Percentiles rank a stretch among this genome's conserved stretches.
Evolutionary conservation across 1,284 basidiomycete genomes (phyloP).

Genomic region (Pyrrhoderma noxium): DNA sequence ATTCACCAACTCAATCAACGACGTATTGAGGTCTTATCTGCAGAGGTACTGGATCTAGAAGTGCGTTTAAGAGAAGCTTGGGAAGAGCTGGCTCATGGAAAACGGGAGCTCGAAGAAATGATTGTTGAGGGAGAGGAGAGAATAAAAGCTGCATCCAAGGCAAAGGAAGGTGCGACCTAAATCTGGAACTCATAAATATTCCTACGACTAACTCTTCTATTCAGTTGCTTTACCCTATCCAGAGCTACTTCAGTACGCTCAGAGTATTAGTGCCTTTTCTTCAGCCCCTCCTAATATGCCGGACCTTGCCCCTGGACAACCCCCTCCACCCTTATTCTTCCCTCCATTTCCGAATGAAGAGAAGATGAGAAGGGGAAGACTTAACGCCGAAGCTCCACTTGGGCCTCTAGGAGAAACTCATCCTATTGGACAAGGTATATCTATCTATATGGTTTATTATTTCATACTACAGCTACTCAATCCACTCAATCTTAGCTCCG

Average conservation of each 20-base stretch:
- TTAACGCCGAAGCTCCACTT: slow-evolving; percentile 71
- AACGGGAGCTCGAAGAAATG: slow-evolving; percentile 56
- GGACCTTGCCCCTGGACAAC: slow-evolving; percentile 55
- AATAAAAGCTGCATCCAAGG: slow-evolving; percentile 58
- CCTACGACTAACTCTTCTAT: slow-evolving; percentile 9
- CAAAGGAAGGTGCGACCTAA: slow-evolving; percentile 53
- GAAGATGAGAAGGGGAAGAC: slow-evolving; percentile 71
- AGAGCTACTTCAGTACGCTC: slow-evolving; percentile 71
- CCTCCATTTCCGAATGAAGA: slow-evolving; percentile 83
- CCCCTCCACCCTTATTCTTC: slow-evolving; percentile 70
- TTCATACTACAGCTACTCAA: neutral
- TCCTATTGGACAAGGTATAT: slow-evolving; percentile 60
- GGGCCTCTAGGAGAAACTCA: slow-evolving; percentile 72
- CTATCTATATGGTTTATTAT: slow-evolving; percentile 5
- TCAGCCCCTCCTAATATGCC: slow-evolving; percentile 81
- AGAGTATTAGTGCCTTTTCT: slow-evolving; percentile 73
- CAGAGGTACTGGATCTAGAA: slow-evolving; percentile 62
- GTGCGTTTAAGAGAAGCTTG: slow-evolving; percentile 58
- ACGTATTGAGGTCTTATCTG: slow-evolving; percentile 59
- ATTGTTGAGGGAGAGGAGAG: slow-evolving; percentile 67
- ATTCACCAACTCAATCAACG: slow-evolving; percentile 68
- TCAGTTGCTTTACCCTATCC: slow-evolving; percentile 71
- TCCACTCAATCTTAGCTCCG: slow-evolving; percentile 33
- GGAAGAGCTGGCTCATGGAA: slow-evolving; percentile 53
- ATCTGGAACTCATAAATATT: slow-evolving; percentile 2